Evolutionary conservation across 768 basidiomycete species (phyloP), one percentile per base, ranked within the genome.

Genomic region (Leccinum variicolor): DNA sequence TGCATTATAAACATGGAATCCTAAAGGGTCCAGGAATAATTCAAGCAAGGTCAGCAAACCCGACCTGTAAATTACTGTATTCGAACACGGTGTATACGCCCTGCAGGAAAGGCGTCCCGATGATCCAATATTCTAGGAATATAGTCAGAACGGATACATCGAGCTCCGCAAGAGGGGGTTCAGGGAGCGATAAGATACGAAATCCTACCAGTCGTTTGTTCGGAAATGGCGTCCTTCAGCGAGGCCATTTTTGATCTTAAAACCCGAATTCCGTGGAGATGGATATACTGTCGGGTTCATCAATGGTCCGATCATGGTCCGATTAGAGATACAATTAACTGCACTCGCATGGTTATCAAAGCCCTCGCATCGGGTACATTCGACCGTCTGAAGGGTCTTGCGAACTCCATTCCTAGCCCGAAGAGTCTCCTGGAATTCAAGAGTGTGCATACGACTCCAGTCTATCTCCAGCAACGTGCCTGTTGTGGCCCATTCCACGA

Each of bases 371-470:
- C 74, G 67, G 17, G 74, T 71, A 71, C 91, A 94, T 4, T 66
- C 71, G 46, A 74, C 75, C 5, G 55, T 74, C 14, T 71, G 62
- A 29, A 90, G 66, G 26, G 74, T 74, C 58, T 78, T 70, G 2
- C 74, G 68, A 6, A 87, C 67, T 11, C 72, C 73, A 52, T 86
- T 76, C 57, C 94, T 78, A 41, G 77, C 66, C 57, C 83, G 82
- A 52, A 98, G 68, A 21, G 79, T 74, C 61, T 98, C 96, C 71
- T 98, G 93, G 69, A 98, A 97, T 54, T 98, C 94, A 8, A 99
- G 73, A n/a, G 84, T 79, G 47, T 89, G 83, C 69, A 94, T 81
- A 52, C 88, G 83, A 55, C 77, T 77, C 95, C 94, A 98, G 54
- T 92, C 92, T 4, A 87, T 82, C 70, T 99, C 97, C 2, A 84